Base-by-base conservation (phyloP, 768 basidiomycete species). In the Inosperma sp. region DNA sequence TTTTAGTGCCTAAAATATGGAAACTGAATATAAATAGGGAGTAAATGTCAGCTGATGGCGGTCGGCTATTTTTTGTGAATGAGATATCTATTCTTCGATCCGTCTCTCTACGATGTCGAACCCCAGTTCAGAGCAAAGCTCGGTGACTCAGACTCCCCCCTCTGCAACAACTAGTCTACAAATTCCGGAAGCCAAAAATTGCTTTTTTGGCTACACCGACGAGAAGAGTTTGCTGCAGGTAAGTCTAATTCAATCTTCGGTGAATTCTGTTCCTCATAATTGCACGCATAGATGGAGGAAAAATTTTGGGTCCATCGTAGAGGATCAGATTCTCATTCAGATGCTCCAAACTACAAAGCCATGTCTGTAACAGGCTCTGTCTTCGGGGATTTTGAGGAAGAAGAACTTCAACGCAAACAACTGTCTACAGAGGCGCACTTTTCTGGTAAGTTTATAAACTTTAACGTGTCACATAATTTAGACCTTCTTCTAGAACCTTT, bases 191-290 rank as follows among this genome's bases (percentile, higher is more conserved):
- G 66, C 80, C 3, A 76, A 79, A 55, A 86, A 89, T 60, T 86
- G 83, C 0, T 91, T 82, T 66, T 92, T 86, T 63, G 83, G 83
- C 7, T 92, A 92, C 65, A 72, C 72, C 17, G 87, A 92, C 57
- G 90, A 91, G 69, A 86, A 84, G 60, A 82, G 70, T 29, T 74
- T 86, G 25, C 82, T 83, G 59, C 85, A 88, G 56, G 88, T 88
- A 70, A 56, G 79, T 75, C 36, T 46, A 42, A 21, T 53, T 40
- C 7, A 10, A 25, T 19, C 42, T 43, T 26, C 34, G 35, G 44
- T 47, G 22, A 34, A 39, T 26, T 30, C 30, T 40, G 44, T 37
- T 37, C 4, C 29, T 27, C 31, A 29, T 44, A 13, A 17, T 46
- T n/a, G n/a, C n/a, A n/a, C n/a, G 10, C 17, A 22, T 59, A 90